Conservation (phyloP, 192 early-diverging fungal species). For the Linnemannia elongata region DNA sequence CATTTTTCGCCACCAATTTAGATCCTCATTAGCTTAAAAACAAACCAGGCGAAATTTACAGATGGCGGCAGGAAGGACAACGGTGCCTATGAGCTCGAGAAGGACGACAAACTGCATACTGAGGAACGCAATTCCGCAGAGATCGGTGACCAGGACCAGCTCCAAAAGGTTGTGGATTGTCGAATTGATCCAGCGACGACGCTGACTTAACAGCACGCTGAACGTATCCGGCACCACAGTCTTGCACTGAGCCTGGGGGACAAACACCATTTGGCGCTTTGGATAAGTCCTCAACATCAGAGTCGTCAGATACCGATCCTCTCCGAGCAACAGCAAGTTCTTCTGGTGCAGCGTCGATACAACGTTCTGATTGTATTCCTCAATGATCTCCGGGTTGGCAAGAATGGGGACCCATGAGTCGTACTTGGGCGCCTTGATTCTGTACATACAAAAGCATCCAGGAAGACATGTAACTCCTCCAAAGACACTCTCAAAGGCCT, state of each 20-base stretch:
- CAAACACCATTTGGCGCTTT: conserved; percentile 88
- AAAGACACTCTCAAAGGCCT: conserved; percentile 96
- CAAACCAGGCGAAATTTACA: conserved; percentile 52
- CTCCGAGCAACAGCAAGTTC: conserved; percentile 87
- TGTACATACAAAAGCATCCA: conserved; percentile 98
- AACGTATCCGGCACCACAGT: conserved; percentile 89
- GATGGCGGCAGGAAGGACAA: conserved; percentile 77
- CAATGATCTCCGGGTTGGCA: conserved; percentile 88
- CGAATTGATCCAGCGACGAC: conserved; percentile 96
- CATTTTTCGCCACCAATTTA: too few species aligned
- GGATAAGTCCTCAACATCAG: conserved; percentile 91
- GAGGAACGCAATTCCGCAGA: conserved; percentile 91
- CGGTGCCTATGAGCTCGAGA: conserved; percentile 80
- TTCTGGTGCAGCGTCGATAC: conserved; percentile 88
- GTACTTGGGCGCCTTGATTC: conserved; percentile 88
- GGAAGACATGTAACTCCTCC: conserved; percentile 98
- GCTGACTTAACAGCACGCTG: conserved; percentile 87
- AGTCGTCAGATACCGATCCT: conserved; percentile 90
- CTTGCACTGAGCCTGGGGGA: conserved; percentile 86
- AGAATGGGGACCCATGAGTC: conserved; percentile 85
- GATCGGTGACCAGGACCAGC: conserved; percentile 87
- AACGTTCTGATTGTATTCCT: conserved; percentile 83
- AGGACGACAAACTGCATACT: conserved; percentile 90
- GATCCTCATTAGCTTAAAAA: not conserved
- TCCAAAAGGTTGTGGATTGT: conserved; percentile 93